Base-by-base conservation (phyloP, 306 rosid species). In the Quercus alba region DNA sequence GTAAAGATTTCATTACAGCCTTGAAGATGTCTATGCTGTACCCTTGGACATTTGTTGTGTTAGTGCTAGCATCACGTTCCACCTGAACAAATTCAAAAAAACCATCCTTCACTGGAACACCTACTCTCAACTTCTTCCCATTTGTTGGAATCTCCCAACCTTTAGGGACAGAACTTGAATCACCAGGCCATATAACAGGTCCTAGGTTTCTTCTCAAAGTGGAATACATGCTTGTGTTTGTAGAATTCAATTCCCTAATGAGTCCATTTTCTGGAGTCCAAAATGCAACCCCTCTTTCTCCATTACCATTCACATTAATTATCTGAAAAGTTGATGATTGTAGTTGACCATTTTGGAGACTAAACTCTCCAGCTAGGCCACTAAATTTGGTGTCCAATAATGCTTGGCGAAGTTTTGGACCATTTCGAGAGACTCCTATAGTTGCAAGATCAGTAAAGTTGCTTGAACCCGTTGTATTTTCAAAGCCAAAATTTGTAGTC, bases 291-390 rank as follows among this genome's bases (percentile, higher is more conserved):
- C 6, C 1, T 30, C 26, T 81, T 41, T 58, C 62, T 2, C 77
- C 80, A 26, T 75, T 54, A 41, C 82, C 85, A 20, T 51, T 62
- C 64, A 88, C 76, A 46, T 88, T 85, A 2, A 91, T 12, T 52
- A 89, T 83, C 81, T 77, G 74, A 74, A 79, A 78, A 4, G 26
- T 73, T 4, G 90, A 67, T 30, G 74, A 71, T 56, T 83, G 78
- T 25, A 86, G 51, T 20, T 83, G 70, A 55, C 93, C 87, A 51
- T 78, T 77, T 11, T 57, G 56, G 19, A 89, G 78, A 3, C 12
- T 58, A 26, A 87, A 84, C 14, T 84, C 86, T 28, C 91, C 90
- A 17, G 90, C 74, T 4, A 87, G 72, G n/a, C 93, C 90, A 28
- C 2, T 73, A 54, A 91, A 86, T 12, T 62, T 84, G 5, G 73